Base-by-base conservation (phyloP, 257 asterid genomes). In the Solanum sejunctum region DNA sequence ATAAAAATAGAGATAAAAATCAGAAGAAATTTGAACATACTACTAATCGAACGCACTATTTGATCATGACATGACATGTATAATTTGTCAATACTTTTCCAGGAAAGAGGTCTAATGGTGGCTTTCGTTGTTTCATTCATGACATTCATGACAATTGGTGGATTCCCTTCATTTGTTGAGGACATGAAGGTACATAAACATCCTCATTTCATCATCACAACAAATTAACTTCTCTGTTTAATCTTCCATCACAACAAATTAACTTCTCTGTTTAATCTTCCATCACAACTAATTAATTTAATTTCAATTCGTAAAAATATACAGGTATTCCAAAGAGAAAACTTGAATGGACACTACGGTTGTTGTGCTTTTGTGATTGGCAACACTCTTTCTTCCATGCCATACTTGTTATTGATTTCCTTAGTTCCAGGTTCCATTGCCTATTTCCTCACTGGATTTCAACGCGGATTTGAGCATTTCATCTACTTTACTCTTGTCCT, bases 81-180 rank as follows among this genome's bases (percentile, higher is more conserved):
- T 8, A 15, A 28, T 10, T 17, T 12, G n/a, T n/a, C 12, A 23
- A 47, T 47, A 75, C 7, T 20, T 36, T 43, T 86, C 18, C 85
- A 89, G 95, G 95, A 88, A 28, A 80, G 86, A 63, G 88, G 81
- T 39, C 63, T 83, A n/a, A 85, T 87, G 88, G 85, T 93, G 10
- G 86, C 87, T 90, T 93, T 93, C 80, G 93, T 92, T 8, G 86
- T 89, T 51, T 67, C 92, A 18, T 92, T 92, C 88, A 83, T 92
- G 73, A 92, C 93, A 17, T 88, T 92, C 77, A 92, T 92, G 95
- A 88, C 93, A 6, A 60, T 87, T 13, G 91, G 93, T 43, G 93
- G 95, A 56, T 91, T 92, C 86, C 92, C 92, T 63, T 92, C 95
- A n/a, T 88, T 92, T 43, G 91, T 88, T 32, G 93, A 92, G 84